Percentiles rank a stretch among this genome's conserved stretches.
Evolutionary conservation across 371 early-diverging fungal species (phyloP).

Genomic region (Sporodiniella umbellata): DNA sequence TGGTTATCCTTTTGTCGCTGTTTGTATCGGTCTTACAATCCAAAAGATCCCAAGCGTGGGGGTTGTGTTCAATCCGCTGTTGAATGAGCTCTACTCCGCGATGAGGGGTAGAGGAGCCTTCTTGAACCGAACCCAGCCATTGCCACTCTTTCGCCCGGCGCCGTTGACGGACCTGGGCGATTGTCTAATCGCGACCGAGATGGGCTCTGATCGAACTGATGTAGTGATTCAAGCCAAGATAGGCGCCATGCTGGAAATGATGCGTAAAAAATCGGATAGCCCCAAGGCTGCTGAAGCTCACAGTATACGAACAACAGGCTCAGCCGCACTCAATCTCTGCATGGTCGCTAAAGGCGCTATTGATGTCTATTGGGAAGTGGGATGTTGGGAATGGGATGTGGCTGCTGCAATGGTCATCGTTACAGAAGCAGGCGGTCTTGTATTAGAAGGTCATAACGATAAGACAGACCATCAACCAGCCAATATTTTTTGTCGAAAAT

Average conservation of each 20-base stretch:
- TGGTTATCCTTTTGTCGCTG: constrained; percentile 83
- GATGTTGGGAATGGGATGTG: constrained; percentile 81
- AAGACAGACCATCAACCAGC: constrained; percentile 21
- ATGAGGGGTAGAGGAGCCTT: constrained; percentile 68
- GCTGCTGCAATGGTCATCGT: constrained; percentile 75
- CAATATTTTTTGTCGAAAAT: constrained; percentile 50
- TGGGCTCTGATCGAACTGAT: constrained; percentile 71
- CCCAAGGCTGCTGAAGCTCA: constrained; percentile 48
- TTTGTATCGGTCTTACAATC: constrained; percentile 82
- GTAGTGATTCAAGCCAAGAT: constrained; percentile 65
- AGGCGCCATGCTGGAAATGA: constrained; percentile 54
- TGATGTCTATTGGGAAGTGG: constrained; percentile 93
- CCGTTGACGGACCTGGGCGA: constrained; percentile 61
- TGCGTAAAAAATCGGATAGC: constrained; percentile 31
- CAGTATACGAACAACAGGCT: constrained; percentile 79
- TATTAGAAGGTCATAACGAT: constrained; percentile 50
- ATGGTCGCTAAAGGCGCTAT: constrained; percentile 78
- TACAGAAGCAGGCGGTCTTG: constrained; percentile 73
- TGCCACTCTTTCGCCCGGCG: constrained; percentile 59
- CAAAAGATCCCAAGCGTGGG: constrained; percentile 77
- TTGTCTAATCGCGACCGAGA: constrained; percentile 80
- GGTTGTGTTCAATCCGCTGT: constrained; percentile 88
- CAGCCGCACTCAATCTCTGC: constrained; percentile 80
- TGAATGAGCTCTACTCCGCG: constrained; percentile 76
- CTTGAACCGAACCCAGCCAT: constrained; percentile 49